Base-by-base conservation (phyloP, 1,284 basidiomycete species). In the Athelia sp. region DNA sequence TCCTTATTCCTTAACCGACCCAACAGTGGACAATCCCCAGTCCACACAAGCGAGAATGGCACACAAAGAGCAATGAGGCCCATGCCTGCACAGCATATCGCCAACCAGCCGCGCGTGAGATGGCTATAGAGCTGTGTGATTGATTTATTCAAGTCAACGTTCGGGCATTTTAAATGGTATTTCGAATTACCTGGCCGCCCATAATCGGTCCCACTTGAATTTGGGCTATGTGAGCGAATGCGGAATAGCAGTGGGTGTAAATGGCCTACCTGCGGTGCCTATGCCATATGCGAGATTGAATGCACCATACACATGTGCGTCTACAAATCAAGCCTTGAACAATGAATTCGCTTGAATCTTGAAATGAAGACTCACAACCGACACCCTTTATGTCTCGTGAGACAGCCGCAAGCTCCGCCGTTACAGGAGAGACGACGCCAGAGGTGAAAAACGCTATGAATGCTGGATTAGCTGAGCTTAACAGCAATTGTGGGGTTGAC, bases 201-300 rank as follows among this genome's bases (percentile, higher is more conserved):
- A 86, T 66, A 24, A 87, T 64, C 18, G 85, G 84, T 0, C 86
- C 86, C 50, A 84, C 84, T 85, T 50, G 49, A 43, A 40, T 50
- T 29, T 21, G 22, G 26, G 42, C 21, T 43, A 46, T 29, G 45
- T 23, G 36, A 23, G 23, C 3, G 13, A 19, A 23, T 38, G 21
- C 45, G 32, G 29, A 14, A 45, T 46, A 14, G 34, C 56, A 36
- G 36, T 40, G 36, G 45, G 43, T 14, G 34, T 24, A 40, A 29
- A 19, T n/a, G 36, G 42, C 68, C 52, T 40, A 76, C 80, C 57
- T 46, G 78, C 68, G 31, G 79, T 75, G 21, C 84, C 85, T 46
- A 84, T 61, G 2, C 82, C 84, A 52, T 80, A 87, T 2, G 77
- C 78, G 14, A 88, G 56, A 61, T 88, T 88, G 60, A 86, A 87